Conservation (phyloP, 805 yeast genomes). For the Scheffersomyces coipomensis region DNA sequence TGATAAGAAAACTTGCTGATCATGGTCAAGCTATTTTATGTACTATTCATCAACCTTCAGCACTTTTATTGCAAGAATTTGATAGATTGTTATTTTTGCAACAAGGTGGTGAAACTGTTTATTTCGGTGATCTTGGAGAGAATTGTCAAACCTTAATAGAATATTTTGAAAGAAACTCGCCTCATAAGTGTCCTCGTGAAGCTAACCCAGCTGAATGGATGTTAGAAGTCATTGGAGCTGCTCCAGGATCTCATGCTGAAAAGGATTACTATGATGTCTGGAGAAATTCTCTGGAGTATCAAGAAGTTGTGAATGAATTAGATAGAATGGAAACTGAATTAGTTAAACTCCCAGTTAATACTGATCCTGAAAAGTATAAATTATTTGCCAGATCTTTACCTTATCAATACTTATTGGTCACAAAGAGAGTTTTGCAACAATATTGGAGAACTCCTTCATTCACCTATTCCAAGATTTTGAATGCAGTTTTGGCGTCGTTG, state of each 20-base stretch:
- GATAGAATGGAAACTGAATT: slow-evolving; percentile 17
- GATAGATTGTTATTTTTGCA: slow-evolving; percentile 70
- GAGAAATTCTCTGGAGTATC: slow-evolving; percentile 44
- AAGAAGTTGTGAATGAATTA: slow-evolving; percentile 49
- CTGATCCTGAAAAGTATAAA: slow-evolving; percentile 11
- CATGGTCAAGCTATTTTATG: slow-evolving; percentile 35
- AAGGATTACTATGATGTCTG: slow-evolving; percentile 24
- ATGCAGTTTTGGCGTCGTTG: slow-evolving; percentile 44
- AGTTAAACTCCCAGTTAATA: slow-evolving; percentile 16
- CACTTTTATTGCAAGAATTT: slow-evolving; percentile 68
- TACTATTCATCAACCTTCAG: slow-evolving; percentile 82
- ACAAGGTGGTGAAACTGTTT: slow-evolving; percentile 70
- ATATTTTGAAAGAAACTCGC: slow-evolving; percentile 66
- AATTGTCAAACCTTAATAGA: slow-evolving; percentile 55
- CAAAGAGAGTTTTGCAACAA: slow-evolving; percentile 35
- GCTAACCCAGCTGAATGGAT: slow-evolving; percentile 68
- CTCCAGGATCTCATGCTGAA: slow-evolving; percentile 26
- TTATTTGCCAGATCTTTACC: slow-evolving; percentile 15
- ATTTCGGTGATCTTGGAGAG: slow-evolving; percentile 71
- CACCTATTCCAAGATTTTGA: slow-evolving; percentile 50
- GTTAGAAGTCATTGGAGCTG: slow-evolving; percentile 28
- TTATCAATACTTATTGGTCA: slow-evolving; percentile 20
- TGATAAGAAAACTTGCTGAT: slow-evolving; percentile 31
- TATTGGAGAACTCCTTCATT: slow-evolving; percentile 33
- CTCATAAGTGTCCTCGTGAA: slow-evolving; percentile 61